phyloP scores from a whole-genome alignment of 2,329 filamentous ascomycete genomes.

The Neobulgaria alba region DNA sequence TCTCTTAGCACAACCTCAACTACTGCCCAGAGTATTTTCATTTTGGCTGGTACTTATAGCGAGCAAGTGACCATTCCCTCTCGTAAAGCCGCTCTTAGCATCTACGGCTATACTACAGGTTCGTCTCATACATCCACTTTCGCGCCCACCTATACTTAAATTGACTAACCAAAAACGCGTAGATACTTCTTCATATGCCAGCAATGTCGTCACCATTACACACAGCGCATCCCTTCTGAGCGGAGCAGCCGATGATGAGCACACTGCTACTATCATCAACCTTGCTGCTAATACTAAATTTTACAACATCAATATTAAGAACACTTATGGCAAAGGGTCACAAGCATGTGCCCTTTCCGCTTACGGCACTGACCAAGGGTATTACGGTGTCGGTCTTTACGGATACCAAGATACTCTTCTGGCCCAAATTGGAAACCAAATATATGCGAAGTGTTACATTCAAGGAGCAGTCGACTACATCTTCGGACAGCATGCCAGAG shows the following conservation, averaged over 20 bases:
- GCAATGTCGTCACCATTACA: conserved; percentile 41
- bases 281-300: conserved; percentile 40
- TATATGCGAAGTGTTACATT: conserved; percentile 48
- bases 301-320: conserved; percentile 52
- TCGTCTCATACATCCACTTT: too few species aligned
- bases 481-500: conserved; percentile 43
- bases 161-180: too few species aligned
- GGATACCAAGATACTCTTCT: conserved; percentile 37
- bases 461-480: conserved; percentile 52
- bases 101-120: conserved; percentile 40
- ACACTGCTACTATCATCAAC: conserved; percentile 26
- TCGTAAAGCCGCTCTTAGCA: conserved; percentile 38
- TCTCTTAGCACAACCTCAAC: conserved; percentile 39
- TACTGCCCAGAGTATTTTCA: conserved; percentile 43
- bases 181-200: conserved; percentile 36
- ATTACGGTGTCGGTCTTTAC: conserved; percentile 46
- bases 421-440: conserved; percentile 29
- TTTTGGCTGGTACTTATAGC: conserved; percentile 45
- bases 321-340: conserved; percentile 39
- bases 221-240: conserved; percentile 34
- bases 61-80: conserved; percentile 47
- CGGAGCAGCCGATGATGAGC: conserved; percentile 35
- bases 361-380: conserved; percentile 42
- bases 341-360: conserved; percentile 47
- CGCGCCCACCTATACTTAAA: too few species aligned